These are phyloP conservation scores for Rhodotorula sp. DNA, from an alignment of 1,284 basidiomycete species.

Conservation along the genomic window DNA sequence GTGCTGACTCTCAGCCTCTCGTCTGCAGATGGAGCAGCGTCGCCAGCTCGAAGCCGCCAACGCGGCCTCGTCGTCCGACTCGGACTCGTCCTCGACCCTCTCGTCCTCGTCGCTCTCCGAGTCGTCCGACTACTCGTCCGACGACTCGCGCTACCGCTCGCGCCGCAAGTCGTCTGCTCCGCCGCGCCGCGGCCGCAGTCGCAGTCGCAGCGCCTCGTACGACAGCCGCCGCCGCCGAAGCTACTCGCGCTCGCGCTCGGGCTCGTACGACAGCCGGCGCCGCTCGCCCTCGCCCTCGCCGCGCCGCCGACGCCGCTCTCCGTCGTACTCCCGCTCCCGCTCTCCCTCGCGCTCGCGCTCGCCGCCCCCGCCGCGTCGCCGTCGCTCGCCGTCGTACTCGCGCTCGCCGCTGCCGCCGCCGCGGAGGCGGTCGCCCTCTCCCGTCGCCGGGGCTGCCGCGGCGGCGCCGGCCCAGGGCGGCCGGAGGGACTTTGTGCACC, in stretches of 20 bases:
- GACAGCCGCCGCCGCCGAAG: constrained; percentile 9
- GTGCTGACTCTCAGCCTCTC: not conserved
- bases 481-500: not conserved
- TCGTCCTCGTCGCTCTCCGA: constrained; percentile 55
- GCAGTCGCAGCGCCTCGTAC: not conserved
- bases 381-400: constrained; percentile 9
- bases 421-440: constrained; percentile 3
- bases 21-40: constrained; percentile 77
- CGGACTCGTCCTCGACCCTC: constrained; percentile 63
- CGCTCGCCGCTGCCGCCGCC: constrained; percentile 34
- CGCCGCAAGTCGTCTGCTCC: constrained; percentile 24
- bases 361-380: constrained; percentile 16
- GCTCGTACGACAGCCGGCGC: constrained; percentile 12
- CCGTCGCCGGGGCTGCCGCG: not conserved
- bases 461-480: not conserved
- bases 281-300: constrained; percentile 33
- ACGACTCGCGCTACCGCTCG: constrained; percentile 23
- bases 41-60: constrained; percentile 56
- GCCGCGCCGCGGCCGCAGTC: constrained; percentile 6
- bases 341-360: constrained; percentile 8
- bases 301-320: constrained; percentile 14
- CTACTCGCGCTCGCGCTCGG: constrained; percentile 19
- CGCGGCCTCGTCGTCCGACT: constrained; percentile 63
- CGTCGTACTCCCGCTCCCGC: constrained; percentile 29
- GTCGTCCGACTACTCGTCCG: constrained; percentile 47